These are phyloP conservation scores for Breviolum minutum DNA, from an alignment of 73 alveolate genomes.

Conservation along the genomic window DNA sequence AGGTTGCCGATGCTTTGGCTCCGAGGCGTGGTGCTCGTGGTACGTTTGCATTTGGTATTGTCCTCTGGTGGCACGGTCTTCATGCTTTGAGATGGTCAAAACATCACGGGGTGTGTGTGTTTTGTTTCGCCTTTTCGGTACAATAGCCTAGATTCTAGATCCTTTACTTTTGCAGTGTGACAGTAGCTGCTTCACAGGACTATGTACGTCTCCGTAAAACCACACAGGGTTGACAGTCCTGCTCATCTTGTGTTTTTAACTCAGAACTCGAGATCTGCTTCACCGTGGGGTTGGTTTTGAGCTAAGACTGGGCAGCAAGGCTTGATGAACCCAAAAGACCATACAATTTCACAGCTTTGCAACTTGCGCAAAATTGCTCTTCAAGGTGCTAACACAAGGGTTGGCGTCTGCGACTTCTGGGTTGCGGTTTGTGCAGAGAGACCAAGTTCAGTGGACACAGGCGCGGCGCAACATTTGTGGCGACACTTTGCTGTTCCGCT, in stretches of 20 bases:
- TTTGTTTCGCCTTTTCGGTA: neutral
- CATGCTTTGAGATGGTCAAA: too few species aligned
- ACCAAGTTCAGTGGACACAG: conserved; percentile 66
- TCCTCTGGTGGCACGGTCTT: too few species aligned
- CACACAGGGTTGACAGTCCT: neutral
- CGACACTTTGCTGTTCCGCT: too few species aligned
- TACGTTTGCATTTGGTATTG: neutral
- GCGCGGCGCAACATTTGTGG: neutral
- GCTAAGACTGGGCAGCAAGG: neutral
- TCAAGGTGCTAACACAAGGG: conserved; percentile 90
- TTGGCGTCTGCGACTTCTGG: conserved; percentile 95
- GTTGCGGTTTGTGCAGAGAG: conserved; percentile 85
- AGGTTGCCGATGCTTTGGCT: conserved; percentile 69
- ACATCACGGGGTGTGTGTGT: neutral
- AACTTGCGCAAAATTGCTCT: neutral
- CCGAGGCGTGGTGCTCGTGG: conserved; percentile 30
- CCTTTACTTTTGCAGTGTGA: neutral
- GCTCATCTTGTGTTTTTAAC: neutral
- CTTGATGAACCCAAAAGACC: neutral
- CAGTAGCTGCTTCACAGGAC: too few species aligned
- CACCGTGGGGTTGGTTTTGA: conserved; percentile 61
- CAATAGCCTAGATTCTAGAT: neutral
- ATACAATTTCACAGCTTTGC: neutral
- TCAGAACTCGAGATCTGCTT: conserved; percentile 83
- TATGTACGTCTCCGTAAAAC: too few species aligned